These are phyloP conservation scores for Talaromyces sp. DNA, from an alignment of 2,329 filamentous ascomycete genomes.

Conservation along the genomic window DNA sequence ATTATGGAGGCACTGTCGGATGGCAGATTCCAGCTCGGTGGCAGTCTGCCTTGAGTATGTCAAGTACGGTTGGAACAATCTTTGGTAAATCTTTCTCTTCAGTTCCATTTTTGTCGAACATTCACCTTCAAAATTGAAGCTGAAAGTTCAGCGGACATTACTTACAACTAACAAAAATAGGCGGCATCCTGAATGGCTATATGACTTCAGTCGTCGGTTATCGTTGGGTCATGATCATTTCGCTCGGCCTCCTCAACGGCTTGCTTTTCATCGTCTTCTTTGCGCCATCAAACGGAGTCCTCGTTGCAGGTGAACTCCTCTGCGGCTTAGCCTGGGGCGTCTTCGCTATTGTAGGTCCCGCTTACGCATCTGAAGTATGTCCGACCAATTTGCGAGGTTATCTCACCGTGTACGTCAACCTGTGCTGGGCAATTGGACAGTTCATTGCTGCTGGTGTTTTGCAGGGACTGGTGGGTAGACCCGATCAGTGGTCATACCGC, in stretches of 20 bases:
- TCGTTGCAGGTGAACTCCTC: constrained; percentile 51
- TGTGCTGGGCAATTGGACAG: constrained; percentile 50
- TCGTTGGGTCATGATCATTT: constrained; percentile 44
- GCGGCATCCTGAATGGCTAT: constrained; percentile 17
- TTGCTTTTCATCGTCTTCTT: constrained; percentile 53
- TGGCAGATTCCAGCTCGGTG: constrained; percentile 32
- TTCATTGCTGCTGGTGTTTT: constrained; percentile 53
- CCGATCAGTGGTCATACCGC: constrained; percentile 51
- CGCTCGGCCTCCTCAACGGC: constrained; percentile 45
- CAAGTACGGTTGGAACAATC: constrained; percentile 17
- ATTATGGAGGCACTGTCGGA: constrained; percentile 26
- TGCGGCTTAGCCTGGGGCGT: constrained; percentile 53
- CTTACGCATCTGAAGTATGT: constrained; percentile 47
- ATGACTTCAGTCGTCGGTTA: constrained; percentile 17
- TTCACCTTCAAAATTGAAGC: neutral
- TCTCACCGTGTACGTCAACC: constrained; percentile 47
- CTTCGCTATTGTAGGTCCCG: constrained; percentile 48
- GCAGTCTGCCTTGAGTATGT: constrained; percentile 15
- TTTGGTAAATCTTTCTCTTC: constrained; percentile 2
- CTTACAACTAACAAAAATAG: constrained; percentile 7
- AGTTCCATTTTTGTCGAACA: neutral
- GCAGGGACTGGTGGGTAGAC: constrained; percentile 43
- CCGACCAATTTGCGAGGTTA: constrained; percentile 46
- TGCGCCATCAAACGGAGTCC: constrained; percentile 44
- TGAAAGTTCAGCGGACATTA: neutral